Percentiles rank a stretch among this genome's conserved stretches.
These are phyloP conservation scores for Aspergillus ibericus DNA, from an alignment of 2,329 filamentous ascomycete species.

Conservation along the genomic window DNA sequence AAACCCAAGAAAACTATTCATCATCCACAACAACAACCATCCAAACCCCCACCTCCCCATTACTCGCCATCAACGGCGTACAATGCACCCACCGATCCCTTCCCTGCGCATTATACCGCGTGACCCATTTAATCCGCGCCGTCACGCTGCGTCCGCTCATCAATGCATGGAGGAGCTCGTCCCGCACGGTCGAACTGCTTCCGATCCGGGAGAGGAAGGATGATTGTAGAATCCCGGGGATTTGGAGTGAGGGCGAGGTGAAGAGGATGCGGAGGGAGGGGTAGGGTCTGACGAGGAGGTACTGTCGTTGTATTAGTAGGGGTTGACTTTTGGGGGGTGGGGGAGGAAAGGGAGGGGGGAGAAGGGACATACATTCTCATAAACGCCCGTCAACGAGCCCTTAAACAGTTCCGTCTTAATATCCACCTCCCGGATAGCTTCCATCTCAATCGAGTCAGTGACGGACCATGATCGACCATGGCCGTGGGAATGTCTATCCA, in stretches of 20 bases:
- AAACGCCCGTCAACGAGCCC: slow-evolving; percentile 47
- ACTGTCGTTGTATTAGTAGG: slow-evolving; percentile 23
- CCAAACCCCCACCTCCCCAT: slow-evolving; percentile 72
- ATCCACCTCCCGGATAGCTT: slow-evolving; percentile 39
- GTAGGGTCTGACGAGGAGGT: slow-evolving; percentile 55
- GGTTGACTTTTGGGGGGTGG: neutral
- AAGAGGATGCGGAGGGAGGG: slow-evolving; percentile 68
- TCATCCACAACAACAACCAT: slow-evolving; percentile 74
- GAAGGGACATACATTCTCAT: slow-evolving; percentile 54
- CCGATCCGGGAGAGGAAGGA: slow-evolving; percentile 48
- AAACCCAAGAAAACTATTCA: slow-evolving; percentile 46
- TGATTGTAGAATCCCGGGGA: slow-evolving; percentile 66
- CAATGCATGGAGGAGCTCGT: slow-evolving; percentile 60
- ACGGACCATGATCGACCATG: slow-evolving; percentile 17
- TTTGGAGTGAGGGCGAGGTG: slow-evolving; percentile 65
- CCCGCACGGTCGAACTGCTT: slow-evolving; percentile 53
- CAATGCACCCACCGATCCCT: slow-evolving; percentile 74
- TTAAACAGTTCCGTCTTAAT: slow-evolving; percentile 33
- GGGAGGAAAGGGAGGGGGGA: neutral
- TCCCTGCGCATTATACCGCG: slow-evolving; percentile 55
- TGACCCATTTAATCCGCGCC: slow-evolving; percentile 71
- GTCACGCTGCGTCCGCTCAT: slow-evolving; percentile 69
- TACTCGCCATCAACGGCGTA: slow-evolving; percentile 67
- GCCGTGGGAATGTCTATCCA: neutral
- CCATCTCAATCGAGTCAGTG: slow-evolving; percentile 20